Percentiles rank a stretch among this genome's conserved stretches.
phyloP scores from a whole-genome alignment of 164 flowering plant genomes.

The Berberis thunbergii region DNA sequence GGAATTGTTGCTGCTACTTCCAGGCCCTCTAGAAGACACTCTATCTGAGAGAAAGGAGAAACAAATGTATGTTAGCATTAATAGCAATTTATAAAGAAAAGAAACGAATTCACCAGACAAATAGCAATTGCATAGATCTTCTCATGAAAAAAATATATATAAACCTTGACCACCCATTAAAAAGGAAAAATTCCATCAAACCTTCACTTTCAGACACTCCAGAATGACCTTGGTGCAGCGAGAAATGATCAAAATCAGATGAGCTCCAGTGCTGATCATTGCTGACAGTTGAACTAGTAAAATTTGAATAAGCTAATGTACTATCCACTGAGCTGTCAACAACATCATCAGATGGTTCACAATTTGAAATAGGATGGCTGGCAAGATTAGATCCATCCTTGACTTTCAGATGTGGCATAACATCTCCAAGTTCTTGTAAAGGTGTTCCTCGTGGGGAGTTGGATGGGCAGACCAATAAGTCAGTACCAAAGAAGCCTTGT shows the following conservation, averaged over 20 bases:
- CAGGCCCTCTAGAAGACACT: constrained; percentile 50
- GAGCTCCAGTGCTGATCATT: constrained; percentile 22
- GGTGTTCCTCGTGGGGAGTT: constrained; percentile 71
- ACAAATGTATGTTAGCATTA: not conserved
- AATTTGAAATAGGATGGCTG: constrained; percentile 10
- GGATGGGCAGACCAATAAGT: constrained; percentile 65
- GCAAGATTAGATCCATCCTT: constrained; percentile 14
- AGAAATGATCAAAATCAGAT: constrained; percentile 18
- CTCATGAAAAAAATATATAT: not conserved
- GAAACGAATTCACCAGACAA: not conserved
- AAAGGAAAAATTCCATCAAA: constrained; percentile 15
- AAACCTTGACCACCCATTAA: not conserved
- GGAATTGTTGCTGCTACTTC: constrained; percentile 31
- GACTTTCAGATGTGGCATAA: constrained; percentile 66
- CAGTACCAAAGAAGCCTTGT: constrained; percentile 86
- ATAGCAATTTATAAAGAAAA: not conserved
- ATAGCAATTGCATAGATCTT: constrained; percentile 3
- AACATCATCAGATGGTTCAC: constrained; percentile 22
- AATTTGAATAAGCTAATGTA: constrained; percentile 19
- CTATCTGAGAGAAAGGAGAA: constrained; percentile 34
- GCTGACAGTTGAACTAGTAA: constrained; percentile 9
- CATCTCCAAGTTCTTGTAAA: constrained; percentile 55
- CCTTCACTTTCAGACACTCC: constrained; percentile 27
- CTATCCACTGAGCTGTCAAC: constrained; percentile 26
- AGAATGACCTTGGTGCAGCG: constrained; percentile 22